Evolutionary conservation across 23 red algal species (phyloP).

Genomic region (Gracilaria vermiculophylla): DNA sequence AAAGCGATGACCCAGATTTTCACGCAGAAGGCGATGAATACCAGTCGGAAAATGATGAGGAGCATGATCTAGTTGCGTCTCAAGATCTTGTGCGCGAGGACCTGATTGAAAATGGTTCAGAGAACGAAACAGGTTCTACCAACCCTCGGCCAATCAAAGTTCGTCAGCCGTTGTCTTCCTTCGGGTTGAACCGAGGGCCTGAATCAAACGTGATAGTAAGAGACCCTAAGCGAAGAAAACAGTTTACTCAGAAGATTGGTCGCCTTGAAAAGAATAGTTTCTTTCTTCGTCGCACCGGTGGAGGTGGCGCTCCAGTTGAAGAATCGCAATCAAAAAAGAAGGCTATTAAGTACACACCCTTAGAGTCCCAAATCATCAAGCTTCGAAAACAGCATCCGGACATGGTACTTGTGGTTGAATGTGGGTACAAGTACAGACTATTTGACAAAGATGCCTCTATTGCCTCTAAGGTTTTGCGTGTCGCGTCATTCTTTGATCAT

Average conservation of each 20-base stretch:
- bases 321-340: background rate
- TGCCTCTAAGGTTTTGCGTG: slow-evolving; percentile 54
- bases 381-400: slow-evolving; percentile 51
- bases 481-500: slow-evolving; percentile 73
- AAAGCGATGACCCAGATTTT: slow-evolving; percentile 32
- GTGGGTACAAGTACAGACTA: slow-evolving; percentile 80
- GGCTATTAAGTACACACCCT: slow-evolving; percentile 69
- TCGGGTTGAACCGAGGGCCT: background rate
- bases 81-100: slow-evolving; percentile 27
- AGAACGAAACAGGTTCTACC: background rate
- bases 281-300: slow-evolving; percentile 45
- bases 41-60: slow-evolving; percentile 25
- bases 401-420: slow-evolving; percentile 74
- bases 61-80: background rate
- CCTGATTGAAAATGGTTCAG: background rate
- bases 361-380: slow-evolving; percentile 68
- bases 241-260: slow-evolving; percentile 57
- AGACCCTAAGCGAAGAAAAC: slow-evolving; percentile 42
- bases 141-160: background rate
- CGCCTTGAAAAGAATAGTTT: slow-evolving; percentile 52
- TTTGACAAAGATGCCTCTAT: slow-evolving; percentile 77
- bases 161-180: background rate
- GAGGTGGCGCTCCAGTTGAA: background rate
- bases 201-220: slow-evolving; percentile 1
- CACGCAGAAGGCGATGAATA: background rate